Evolutionary conservation across 2,329 filamentous ascomycete species (phyloP), one percentile per base, ranked within the genome.

Genomic region (Pseudopyricularia javanii): DNA sequence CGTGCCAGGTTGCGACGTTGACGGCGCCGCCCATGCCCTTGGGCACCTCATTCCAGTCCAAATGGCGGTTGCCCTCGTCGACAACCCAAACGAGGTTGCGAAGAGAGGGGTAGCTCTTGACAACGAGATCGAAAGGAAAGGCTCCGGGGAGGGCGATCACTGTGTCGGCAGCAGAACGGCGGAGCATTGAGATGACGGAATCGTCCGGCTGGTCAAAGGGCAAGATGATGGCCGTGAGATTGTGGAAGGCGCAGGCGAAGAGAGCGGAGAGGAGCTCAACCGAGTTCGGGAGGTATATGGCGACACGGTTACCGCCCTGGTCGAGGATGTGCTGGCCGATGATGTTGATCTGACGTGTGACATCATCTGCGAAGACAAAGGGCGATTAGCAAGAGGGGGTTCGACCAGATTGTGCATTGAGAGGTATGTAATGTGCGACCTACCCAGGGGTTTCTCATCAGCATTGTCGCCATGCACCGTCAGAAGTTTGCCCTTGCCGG

Each of bases 21-120:
- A 95, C 75, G 56, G 77, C 82, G 54, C 85, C 80, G 15, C 85
- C 85, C 54, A 85, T 83, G 51, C 86, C 85, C 62, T 85, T 79
- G 11, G 91, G 90, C 2, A 91, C 80, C 64, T 91, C 88, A 60
- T 88, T 91, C 91, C 91, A 98, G 68, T 95, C 91, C 77, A 98
- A 86, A 64, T 97, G 91, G 60, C 82, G 81, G 71, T 84, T 96
- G 43, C 89, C 89, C 62, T 89, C 80, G 61, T 96, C 91, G 5
- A 94, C 89, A 12, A 96, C 91, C 88, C 91, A 97, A 60, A 96
- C 79, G 32, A 95, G 76, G 59, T 90, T 82, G 56, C 83, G 83
- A 47, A 98, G 75, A 35, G 78, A 76, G 5, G 83, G 76, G 61
- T 87, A 89, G 52, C 74, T 76, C 61, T 83, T 80, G 51, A 82